phyloP scores from a whole-genome alignment of 2,329 filamentous ascomycete species.

The Pseudovirgaria hyperparasitica region DNA sequence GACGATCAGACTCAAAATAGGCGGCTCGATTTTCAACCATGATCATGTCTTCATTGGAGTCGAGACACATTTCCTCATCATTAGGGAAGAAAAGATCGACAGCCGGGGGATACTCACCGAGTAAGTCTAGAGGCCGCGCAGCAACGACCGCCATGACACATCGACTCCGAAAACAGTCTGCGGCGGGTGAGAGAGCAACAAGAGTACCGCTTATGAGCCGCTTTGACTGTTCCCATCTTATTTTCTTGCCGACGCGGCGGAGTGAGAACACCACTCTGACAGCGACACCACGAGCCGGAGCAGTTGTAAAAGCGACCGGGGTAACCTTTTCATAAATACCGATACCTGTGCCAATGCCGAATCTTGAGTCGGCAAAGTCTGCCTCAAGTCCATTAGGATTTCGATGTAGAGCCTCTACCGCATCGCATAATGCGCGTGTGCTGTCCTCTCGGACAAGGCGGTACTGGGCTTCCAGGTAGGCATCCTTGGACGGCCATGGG shows the following conservation, averaged over 20 bases:
- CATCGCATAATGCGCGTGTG: slow-evolving; percentile 53
- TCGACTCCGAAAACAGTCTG: slow-evolving; percentile 49
- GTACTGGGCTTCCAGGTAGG: slow-evolving; percentile 65
- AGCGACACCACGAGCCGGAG: slow-evolving; percentile 48
- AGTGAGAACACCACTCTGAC: slow-evolving; percentile 60
- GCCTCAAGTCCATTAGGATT: slow-evolving; percentile 46
- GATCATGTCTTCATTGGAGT: slow-evolving; percentile 55
- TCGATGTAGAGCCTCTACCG: slow-evolving; percentile 44
- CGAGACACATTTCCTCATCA: slow-evolving; percentile 48
- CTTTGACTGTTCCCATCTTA: slow-evolving; percentile 55
- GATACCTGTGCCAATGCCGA: slow-evolving; percentile 17
- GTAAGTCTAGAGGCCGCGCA: slow-evolving; percentile 49
- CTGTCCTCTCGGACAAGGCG: slow-evolving; percentile 64
- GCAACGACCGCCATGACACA: slow-evolving; percentile 64
- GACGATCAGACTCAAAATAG: slow-evolving; percentile 65
- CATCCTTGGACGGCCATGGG: slow-evolving; percentile 46
- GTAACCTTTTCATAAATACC: slow-evolving; percentile 38
- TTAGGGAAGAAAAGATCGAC: slow-evolving; percentile 65
- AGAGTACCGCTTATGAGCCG: slow-evolving; percentile 42
- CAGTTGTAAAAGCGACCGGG: slow-evolving; percentile 53
- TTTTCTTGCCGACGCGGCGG: slow-evolving; percentile 48
- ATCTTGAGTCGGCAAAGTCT: slow-evolving; percentile 21
- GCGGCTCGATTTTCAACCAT: slow-evolving; percentile 67
- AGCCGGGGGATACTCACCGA: slow-evolving; percentile 54
- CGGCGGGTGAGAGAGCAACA: slow-evolving; percentile 40